A percentile compares a stretch with the other conserved stretches of the same genome.
phyloP scores from a whole-genome alignment of 73 alveolate species.

The Tetrahymena malaccensis region DNA sequence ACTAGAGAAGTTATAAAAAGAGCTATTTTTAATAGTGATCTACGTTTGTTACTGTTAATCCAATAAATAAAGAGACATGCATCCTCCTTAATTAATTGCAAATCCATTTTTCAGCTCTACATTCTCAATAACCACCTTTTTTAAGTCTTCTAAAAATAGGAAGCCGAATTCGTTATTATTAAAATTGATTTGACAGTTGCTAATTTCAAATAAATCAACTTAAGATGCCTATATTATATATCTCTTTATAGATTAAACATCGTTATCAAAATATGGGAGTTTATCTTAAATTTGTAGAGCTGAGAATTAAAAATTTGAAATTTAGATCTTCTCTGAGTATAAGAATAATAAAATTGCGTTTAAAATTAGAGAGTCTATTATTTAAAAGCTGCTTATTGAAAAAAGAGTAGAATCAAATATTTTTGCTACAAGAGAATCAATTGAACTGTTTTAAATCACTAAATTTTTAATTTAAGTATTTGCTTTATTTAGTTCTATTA shows the following conservation, averaged over 20 bases:
- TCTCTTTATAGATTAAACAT: no score
- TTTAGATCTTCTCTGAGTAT: no score
- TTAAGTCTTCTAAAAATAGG: no score
- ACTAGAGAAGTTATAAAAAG: neutral
- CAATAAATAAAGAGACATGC: neutral
- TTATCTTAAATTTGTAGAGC: neutral
- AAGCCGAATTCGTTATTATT: neutral
- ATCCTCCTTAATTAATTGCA: neutral
- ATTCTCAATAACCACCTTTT: no score
- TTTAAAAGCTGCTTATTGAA: no score
- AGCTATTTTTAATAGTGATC: neutral
- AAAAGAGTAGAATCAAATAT: neutral
- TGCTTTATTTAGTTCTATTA: neutral
- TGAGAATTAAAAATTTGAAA: neutral
- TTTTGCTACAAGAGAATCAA: no score
- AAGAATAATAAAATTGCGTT: neutral
- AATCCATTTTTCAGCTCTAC: neutral
- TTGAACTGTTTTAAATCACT: no score
- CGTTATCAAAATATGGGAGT: no score
- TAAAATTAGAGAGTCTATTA: no score
- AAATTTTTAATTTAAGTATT: no score
- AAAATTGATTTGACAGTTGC: neutral
- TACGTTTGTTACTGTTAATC: neutral
- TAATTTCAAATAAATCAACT: neutral
- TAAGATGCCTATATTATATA: no score